phyloP scores from a whole-genome alignment of 2,329 filamentous ascomycete genomes.

The Dendryphion nanum region DNA sequence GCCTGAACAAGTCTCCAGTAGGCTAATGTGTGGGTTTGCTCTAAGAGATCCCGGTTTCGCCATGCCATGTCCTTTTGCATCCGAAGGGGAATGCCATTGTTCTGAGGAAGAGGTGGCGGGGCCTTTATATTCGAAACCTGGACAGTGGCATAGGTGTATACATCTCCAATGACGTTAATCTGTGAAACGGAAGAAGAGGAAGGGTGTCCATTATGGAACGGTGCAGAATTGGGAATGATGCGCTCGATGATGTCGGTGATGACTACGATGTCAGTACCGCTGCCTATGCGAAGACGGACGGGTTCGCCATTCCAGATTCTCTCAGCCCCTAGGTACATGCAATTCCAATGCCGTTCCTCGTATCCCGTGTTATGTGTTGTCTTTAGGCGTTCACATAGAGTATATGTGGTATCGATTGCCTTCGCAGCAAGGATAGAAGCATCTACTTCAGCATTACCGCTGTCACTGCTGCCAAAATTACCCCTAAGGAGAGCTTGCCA shows the following conservation, averaged over 20 bases:
- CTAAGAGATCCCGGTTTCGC: constrained; percentile 46
- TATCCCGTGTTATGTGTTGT: constrained; percentile 36
- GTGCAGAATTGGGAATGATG: constrained; percentile 12
- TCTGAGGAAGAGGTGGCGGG: constrained; percentile 38
- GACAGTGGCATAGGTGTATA: constrained; percentile 49
- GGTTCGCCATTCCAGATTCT: constrained; percentile 61
- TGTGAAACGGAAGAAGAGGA: constrained; percentile 20
- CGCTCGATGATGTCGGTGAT: constrained; percentile 46
- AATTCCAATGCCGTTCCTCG: constrained; percentile 51
- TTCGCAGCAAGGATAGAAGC: constrained; percentile 59
- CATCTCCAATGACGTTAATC: constrained; percentile 49
- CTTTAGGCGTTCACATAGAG: constrained; percentile 50
- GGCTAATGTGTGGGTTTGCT: constrained; percentile 29
- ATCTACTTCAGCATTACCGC: constrained; percentile 54
- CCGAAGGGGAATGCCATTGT: constrained; percentile 49
- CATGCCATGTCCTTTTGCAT: constrained; percentile 53
- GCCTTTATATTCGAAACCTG: constrained; percentile 22
- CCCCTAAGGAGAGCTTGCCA: constrained; percentile 48
- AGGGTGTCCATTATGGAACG: constrained; percentile 8
- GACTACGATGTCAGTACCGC: constrained; percentile 50
- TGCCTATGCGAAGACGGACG: constrained; percentile 50
- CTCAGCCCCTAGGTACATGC: constrained; percentile 58
- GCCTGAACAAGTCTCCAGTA: constrained; percentile 47
- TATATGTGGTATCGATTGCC: constrained; percentile 55
- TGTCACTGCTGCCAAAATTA: constrained; percentile 48